Base-by-base conservation (phyloP, 495 filamentous ascomycete species). In the Penicillium bialowiezense region DNA sequence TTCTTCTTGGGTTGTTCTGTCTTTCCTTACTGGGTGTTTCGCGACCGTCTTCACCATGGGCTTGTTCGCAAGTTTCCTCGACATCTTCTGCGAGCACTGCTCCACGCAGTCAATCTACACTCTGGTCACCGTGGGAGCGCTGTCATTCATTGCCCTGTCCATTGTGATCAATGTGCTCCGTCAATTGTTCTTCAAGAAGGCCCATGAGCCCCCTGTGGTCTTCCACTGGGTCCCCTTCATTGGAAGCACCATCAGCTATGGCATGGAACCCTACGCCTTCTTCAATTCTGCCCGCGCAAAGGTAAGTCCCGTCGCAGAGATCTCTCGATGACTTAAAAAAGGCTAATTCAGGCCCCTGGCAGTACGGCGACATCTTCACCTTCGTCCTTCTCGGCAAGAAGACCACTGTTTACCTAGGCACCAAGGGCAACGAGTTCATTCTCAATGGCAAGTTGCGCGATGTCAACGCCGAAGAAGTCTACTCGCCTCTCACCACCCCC, bases 141-240 rank as follows among this genome's bases (percentile, higher is more conserved):
- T 70, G 35, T 67, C 65, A 8, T 50, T 71, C 19, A 47, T 73
- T 52, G 56, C 54, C n/a, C 26, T 74, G 17, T 65, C 68, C 14
- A 58, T 72, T 21, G 49, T 70, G 21, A 9, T 86, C 64, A 91
- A 91, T 58, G 83, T 91, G 41, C 51, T 88, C 45, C 65, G 72
- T 35, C 89, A 93, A 59, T 52, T 90, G 8, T 68, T 91, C 26
- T 83, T 86, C 70, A 84, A 79, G 64, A 87, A 85, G 49, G 71
- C 74, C 7, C 70, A 79, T 54, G 78, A 82, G 44, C 82, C 82
- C 13, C 82, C 82, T 1, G 48, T 85, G n/a, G 80, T 85, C 29
- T 84, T 84, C 67, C 80, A 85, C 62, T 82, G 74, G 78, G 64
- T 86, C 36, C 82, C 82, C 19, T 70, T 84, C 52, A 63, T 86